A percentile compares a stretch with the other conserved stretches of the same genome.
Conservation (phyloP, 2,329 filamentous ascomycete genomes). For the Ophiocordyceps sinensis region DNA sequence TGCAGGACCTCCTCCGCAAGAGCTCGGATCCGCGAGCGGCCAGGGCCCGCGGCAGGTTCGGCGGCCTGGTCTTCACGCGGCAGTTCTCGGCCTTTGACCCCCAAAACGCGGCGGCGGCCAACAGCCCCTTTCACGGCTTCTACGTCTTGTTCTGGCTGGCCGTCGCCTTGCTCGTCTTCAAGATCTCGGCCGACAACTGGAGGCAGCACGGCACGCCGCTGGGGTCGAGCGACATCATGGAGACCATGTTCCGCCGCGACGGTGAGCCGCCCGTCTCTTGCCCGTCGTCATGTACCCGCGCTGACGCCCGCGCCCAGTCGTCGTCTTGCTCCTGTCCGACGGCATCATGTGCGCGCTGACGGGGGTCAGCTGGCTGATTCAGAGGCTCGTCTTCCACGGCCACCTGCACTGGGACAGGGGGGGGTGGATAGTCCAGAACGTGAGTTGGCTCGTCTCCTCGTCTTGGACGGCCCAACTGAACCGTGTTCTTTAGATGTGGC, state of each 20-base stretch:
- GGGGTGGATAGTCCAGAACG: constrained; percentile 62
- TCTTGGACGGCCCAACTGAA: background rate
- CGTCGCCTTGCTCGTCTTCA: constrained; percentile 50
- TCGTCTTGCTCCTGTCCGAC: constrained; percentile 47
- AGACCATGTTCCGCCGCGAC: constrained; percentile 45
- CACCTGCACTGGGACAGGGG: constrained; percentile 50
- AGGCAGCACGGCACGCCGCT: constrained; percentile 51
- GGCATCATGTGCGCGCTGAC: constrained; percentile 54
- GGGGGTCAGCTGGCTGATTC: constrained; percentile 49
- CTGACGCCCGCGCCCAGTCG: constrained; percentile 17
- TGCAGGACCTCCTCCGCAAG: constrained; percentile 13
- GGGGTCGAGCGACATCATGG: constrained; percentile 58
- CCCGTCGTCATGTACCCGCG: background rate
- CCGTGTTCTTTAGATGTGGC: constrained; percentile 41
- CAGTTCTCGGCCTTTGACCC: constrained; percentile 64
- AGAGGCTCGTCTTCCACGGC: constrained; percentile 43
- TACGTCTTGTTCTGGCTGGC: constrained; percentile 68
- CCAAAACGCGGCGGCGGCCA: constrained; percentile 48
- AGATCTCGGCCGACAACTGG: constrained; percentile 56
- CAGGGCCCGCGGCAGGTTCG: constrained; percentile 16
- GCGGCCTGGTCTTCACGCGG: constrained; percentile 51
- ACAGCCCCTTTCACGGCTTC: constrained; percentile 65
- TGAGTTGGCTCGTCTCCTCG: constrained; percentile 16
- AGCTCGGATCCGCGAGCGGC: constrained; percentile 9
- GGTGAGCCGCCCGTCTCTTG: constrained; percentile 15